Evolutionary conservation across 805 yeast species (phyloP).

Genomic region (Yarrowia deformans): DNA sequence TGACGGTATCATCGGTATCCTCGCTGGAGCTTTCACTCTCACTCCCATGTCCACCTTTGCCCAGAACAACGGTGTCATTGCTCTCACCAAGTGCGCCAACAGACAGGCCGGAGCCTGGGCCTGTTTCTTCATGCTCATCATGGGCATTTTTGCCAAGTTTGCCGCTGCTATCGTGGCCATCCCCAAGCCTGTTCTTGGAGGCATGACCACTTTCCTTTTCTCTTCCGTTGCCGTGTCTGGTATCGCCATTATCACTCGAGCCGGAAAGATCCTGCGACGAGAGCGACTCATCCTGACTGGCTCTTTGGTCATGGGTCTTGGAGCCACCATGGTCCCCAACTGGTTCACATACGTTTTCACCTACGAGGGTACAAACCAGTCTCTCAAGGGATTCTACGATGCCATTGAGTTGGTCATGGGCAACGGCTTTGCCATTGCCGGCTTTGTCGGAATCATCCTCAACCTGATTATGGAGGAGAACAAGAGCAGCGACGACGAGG

Average conservation of each 20-base stretch:
- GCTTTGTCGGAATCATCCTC: conserved; percentile 66
- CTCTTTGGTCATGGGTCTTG: conserved; percentile 69
- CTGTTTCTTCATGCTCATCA: conserved; percentile 77
- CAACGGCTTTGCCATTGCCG: conserved; percentile 75
- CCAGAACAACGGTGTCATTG: conserved; percentile 93
- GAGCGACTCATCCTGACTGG: conserved; percentile 77
- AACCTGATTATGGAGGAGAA: conserved; percentile 71
- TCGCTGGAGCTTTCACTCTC: conserved; percentile 79
- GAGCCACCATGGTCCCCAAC: conserved; percentile 66
- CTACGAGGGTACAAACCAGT: conserved; percentile 64
- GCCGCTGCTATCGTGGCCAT: conserved; percentile 87
- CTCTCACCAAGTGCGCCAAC: conserved; percentile 90
- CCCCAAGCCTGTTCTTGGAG: conserved; percentile 82
- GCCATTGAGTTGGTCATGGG: conserved; percentile 76
- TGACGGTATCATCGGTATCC: conserved; percentile 80
- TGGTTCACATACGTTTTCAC: conserved; percentile 74
- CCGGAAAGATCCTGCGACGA: conserved; percentile 65
- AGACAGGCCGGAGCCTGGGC: conserved; percentile 82
- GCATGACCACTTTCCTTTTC: conserved; percentile 82
- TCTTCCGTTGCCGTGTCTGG: conserved; percentile 80
- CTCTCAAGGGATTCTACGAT: conserved; percentile 66
- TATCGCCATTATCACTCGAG: conserved; percentile 64
- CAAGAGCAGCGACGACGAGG: conserved; percentile 41
- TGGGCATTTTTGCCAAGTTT: conserved; percentile 89
- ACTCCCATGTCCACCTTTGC: conserved; percentile 93